phyloP scores from a whole-genome alignment of 768 basidiomycete species.

The Mrakia frigida region DNA sequence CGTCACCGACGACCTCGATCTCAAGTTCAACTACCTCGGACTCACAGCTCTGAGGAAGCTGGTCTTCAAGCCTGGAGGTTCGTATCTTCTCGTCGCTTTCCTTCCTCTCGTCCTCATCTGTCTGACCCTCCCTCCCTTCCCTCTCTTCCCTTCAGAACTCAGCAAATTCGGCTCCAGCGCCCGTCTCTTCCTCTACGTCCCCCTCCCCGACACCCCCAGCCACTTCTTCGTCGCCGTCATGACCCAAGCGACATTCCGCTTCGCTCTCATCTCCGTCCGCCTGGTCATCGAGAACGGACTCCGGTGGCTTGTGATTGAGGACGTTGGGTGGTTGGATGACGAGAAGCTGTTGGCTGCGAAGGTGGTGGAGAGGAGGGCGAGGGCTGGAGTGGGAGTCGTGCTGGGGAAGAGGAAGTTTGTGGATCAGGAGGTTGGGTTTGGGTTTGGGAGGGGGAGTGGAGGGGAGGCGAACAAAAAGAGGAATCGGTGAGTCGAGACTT shows the following conservation, averaged over 20 bases:
- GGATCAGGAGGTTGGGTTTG: not conserved
- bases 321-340: conserved; percentile 37
- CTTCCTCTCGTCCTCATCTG: not conserved
- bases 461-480: conserved; percentile 7
- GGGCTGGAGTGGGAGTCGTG: not conserved
- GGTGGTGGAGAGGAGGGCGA: not conserved
- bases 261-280: conserved; percentile 63
- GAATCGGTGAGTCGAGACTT: not conserved
- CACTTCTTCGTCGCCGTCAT: conserved; percentile 83
- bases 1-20: conserved; percentile 72
- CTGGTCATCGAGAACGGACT: conserved; percentile 37
- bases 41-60: conserved; percentile 44
- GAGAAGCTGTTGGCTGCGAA: conserved; percentile 14
- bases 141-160: conserved; percentile 51
- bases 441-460: not conserved
- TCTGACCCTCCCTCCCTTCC: not conserved
- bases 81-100: not conserved
- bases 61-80: not conserved
- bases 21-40: conserved; percentile 78
- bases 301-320: conserved; percentile 35
- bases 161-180: conserved; percentile 61
- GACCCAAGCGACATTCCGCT: conserved; percentile 68
- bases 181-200: conserved; percentile 66
- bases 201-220: conserved; percentile 66
- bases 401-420: not conserved